Evolutionary conservation across 2,329 filamentous ascomycete genomes (phyloP), one percentile per base, ranked within the genome.

Genomic region (Dactylellina parvicollis): DNA sequence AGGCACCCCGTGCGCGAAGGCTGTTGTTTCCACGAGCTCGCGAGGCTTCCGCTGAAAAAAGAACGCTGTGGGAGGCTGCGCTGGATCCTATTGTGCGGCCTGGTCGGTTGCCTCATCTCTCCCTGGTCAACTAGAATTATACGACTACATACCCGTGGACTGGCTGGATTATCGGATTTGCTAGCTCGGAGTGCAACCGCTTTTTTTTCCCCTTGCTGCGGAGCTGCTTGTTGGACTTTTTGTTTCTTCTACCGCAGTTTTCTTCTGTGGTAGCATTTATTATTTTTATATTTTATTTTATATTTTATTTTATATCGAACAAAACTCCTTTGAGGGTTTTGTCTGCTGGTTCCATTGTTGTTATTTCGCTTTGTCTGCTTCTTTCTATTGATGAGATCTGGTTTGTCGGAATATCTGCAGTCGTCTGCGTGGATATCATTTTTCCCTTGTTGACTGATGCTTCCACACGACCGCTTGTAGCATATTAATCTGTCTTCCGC

Each of bases 71-170:
- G n/a, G 7, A 40, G 40, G 40, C 44, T 49, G 44, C 22, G 22
- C 44, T 49, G 24, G 20, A 49, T 28, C 20, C 22, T 28, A n/a
- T 46, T 22, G 16, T 24, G 42, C 20, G 42, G n/a, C 42, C n/a
- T 46, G 4, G 9, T 49, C n/a, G n/a, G 44, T 9, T 82, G 81
- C 44, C 76, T 82, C 1, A 22, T 66, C 0, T 76, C 49, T n/a
- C 49, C 14, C 49, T 24, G 49, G 20, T 32, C n/a, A n/a, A 50
- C 24, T 32, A 28, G n/a, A 4, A n/a, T n/a, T 4, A 16, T 22
- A 50, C 20, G 10, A 26, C 20, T 32, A 4, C 22, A 47, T n/a
- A 5, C 7, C 20, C 30, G 16, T 5, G 7, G 36, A 7, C n/a
- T 40, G 30, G n/a, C 30, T 16, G n/a, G 16, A 12, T 40, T 7